Evolutionary conservation across 2,329 filamentous ascomycete genomes (phyloP).

Genomic region (Hypoxylon sp.): DNA sequence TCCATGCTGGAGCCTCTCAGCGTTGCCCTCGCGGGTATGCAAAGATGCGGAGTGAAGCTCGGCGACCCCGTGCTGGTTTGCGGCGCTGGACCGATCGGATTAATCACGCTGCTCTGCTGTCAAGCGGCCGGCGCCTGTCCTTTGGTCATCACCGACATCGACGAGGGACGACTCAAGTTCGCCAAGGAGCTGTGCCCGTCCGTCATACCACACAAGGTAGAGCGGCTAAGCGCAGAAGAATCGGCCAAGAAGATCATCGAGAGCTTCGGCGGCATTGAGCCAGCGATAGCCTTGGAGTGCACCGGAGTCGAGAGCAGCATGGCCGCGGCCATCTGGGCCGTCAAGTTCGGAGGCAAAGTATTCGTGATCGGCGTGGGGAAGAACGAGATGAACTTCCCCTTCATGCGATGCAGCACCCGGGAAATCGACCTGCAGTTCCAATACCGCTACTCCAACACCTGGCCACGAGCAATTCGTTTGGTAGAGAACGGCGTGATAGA

Average conservation of each 20-base stretch:
- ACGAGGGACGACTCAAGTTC: conserved; percentile 83
- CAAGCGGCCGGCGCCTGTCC: conserved; percentile 88
- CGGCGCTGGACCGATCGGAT: conserved; percentile 91
- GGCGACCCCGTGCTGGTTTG: conserved; percentile 90
- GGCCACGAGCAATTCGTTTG: conserved; percentile 90
- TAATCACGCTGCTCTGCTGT: conserved; percentile 85
- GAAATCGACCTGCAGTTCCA: conserved; percentile 97
- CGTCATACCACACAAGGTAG: conserved; percentile 82
- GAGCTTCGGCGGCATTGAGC: conserved; percentile 80
- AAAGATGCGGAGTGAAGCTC: conserved; percentile 79
- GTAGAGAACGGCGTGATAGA: conserved; percentile 86
- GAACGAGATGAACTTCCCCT: conserved; percentile 94
- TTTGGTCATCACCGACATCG: conserved; percentile 93
- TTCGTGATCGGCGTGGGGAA: conserved; percentile 96
- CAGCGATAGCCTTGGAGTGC: conserved; percentile 85
- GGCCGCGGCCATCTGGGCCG: conserved; percentile 83
- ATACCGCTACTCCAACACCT: conserved; percentile 95
- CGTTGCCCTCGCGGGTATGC: conserved; percentile 87
- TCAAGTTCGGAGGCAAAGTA: conserved; percentile 95
- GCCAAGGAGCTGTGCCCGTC: conserved; percentile 83
- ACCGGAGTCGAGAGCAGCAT: conserved; percentile 94
- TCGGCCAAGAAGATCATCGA: conserved; percentile 73
- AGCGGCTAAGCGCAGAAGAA: conserved; percentile 71
- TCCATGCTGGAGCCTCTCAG: conserved; percentile 89
- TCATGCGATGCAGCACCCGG: conserved; percentile 89